phyloP scores from a whole-genome alignment of 2,329 filamentous ascomycete genomes.

The Lecanoromycetidae sp. region DNA sequence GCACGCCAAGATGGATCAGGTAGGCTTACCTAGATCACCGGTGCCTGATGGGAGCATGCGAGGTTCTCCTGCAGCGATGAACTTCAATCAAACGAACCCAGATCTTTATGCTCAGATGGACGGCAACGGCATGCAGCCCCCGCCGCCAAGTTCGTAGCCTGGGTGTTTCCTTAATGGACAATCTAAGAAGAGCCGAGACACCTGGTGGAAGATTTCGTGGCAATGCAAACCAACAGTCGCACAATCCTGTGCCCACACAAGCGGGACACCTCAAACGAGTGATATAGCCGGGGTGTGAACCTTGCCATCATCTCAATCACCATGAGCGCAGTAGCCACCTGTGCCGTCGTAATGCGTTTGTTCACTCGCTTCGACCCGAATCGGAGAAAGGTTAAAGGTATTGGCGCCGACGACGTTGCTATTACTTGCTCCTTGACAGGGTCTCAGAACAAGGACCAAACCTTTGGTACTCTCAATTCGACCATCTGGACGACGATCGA shows the following conservation, averaged over 20 bases:
- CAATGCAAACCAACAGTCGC: no score
- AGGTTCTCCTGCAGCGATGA: constrained; percentile 48
- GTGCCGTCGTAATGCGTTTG: constrained; percentile 23
- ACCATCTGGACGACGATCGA: constrained; percentile 31
- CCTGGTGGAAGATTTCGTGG: no score
- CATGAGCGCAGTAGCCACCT: constrained; percentile 19
- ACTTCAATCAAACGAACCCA: constrained; percentile 39
- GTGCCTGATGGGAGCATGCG: constrained; percentile 46
- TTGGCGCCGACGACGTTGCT: constrained; percentile 23
- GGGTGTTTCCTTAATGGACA: constrained; percentile 30
- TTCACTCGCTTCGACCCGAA: constrained; percentile 21
- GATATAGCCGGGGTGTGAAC: constrained; percentile 19
- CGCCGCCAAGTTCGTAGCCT: constrained; percentile 42
- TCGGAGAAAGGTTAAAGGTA: constrained; percentile 17
- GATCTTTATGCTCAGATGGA: constrained; percentile 32
- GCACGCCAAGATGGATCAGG: constrained; percentile 49
- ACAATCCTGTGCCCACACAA: no score
- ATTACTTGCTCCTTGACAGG: constrained; percentile 23
- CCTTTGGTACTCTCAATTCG: constrained; percentile 22
- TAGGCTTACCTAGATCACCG: constrained; percentile 45
- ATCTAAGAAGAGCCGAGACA: no score
- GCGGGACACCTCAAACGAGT: no score
- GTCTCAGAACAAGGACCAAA: constrained; percentile 9
- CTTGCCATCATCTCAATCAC: constrained; percentile 21
- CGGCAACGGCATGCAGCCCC: constrained; percentile 43